These are phyloP conservation scores for Kodamaea ohmeri DNA, from an alignment of 1,139 yeast genomes.

Conservation along the genomic window DNA sequence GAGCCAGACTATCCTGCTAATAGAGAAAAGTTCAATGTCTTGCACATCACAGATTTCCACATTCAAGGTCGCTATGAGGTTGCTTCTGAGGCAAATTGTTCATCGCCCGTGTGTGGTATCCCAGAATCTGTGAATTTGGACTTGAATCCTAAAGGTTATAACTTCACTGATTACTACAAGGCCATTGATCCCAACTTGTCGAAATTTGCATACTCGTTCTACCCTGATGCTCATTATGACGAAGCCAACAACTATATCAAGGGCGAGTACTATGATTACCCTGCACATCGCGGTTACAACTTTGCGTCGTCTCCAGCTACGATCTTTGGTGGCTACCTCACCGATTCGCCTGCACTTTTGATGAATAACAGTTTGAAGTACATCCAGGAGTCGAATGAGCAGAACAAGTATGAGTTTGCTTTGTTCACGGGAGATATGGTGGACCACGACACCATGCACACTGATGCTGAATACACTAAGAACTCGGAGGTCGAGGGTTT, in stretches of 20 bases:
- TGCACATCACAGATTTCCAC: conserved; percentile 67
- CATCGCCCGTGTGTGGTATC: conserved; percentile 50
- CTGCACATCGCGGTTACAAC: conserved; percentile 37
- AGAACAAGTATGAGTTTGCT: conserved; percentile 51
- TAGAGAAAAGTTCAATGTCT: conserved; percentile 48
- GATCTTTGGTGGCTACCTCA: conserved; percentile 56
- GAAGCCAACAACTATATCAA: conserved; percentile 33
- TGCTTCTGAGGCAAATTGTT: conserved; percentile 63
- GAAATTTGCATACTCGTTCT: conserved; percentile 27
- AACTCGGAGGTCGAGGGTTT: conserved; percentile 52
- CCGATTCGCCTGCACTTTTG: conserved; percentile 64
- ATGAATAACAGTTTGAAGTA: conserved; percentile 54
- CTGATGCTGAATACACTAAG: conserved; percentile 48
- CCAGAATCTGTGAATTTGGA: conserved; percentile 35
- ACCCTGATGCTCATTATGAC: conserved; percentile 39
- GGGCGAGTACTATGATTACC: conserved; percentile 42
- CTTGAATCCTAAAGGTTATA: conserved; percentile 25
- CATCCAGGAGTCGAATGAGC: conserved; percentile 30
- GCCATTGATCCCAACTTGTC: conserved; percentile 19
- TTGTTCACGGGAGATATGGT: conserved; percentile 71
- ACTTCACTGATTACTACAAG: conserved; percentile 30
- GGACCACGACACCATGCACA: conserved; percentile 53
- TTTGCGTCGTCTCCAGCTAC: conserved; percentile 53
- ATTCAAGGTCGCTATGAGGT: conserved; percentile 53
- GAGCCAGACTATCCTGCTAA: conserved; percentile 26